Evolutionary conservation across 768 basidiomycete species (phyloP), one percentile per base, ranked within the genome.

Genomic region (Astraeus odoratus): DNA sequence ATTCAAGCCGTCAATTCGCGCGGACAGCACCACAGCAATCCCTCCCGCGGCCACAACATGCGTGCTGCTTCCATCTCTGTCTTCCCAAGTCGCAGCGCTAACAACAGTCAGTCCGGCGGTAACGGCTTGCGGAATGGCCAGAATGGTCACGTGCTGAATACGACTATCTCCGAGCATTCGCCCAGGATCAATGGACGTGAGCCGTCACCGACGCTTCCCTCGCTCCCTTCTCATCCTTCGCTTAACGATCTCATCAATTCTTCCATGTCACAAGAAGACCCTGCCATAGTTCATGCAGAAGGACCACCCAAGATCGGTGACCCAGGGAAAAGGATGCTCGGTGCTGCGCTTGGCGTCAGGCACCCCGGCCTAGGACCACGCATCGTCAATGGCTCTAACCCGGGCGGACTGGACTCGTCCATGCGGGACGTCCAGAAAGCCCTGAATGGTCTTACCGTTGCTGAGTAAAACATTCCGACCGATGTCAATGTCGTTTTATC

Each of bases 291-390:
- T 41, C 63, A 67, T 16, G 63, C 66, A 3, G 59, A 62, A 34
- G 58, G 63, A n/a, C 81, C 80, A n/a, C 87, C 87, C 18, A 77
- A 83, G 57, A 89, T 92, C 54, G 89, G 89, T 27, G 86, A 92
- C 63, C 86, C 89, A 25, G 89, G 86, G 31, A 88, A 87, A 69
- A 74, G 89, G 57, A 92, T 92, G 88, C 73, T 92, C 19, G 90
- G 87, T 33, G 83, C 83, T 43, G 88, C 88, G 25, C 70, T 92
- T 46, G 90, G 89, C 36, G 75, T 91, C 49, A 76, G 88, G 65
- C 87, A 89, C 65, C 89, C 89, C 24, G 74, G 75, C 30, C 68
- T 89, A 47, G 76, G 75, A 18, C 79, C 81, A 29, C 76, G 86
- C 51, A 60, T 78, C 42, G 61, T 83, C 50, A 62, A 53, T 58